Conservation (phyloP, 129 eudicot species). For the Flaveria ramosissima region DNA sequence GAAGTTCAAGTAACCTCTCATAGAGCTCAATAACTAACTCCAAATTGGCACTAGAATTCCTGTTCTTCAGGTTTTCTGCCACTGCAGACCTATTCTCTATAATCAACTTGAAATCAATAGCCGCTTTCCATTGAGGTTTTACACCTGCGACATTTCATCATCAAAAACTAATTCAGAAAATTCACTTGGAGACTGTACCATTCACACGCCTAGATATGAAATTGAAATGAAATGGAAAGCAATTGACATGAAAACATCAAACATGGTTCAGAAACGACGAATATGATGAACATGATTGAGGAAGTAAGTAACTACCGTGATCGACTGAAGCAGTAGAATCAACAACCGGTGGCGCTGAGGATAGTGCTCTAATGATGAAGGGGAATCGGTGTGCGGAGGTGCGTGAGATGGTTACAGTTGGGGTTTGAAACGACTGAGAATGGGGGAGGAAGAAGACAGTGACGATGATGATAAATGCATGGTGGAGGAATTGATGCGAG, state of each 20-base stretch:
- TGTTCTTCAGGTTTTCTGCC: conserved; percentile 62
- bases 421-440: conserved; percentile 41
- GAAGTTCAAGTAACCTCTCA: conserved; percentile 59
- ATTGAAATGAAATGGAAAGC: not conserved
- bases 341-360: conserved; percentile 33
- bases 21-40: conserved; percentile 77
- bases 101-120: conserved; percentile 92
- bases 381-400: conserved; percentile 31
- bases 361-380: conserved; percentile 37
- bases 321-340: conserved; percentile 28
- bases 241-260: not conserved
- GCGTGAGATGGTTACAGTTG: conserved; percentile 23
- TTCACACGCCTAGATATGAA: not conserved
- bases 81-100: conserved; percentile 70
- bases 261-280: not conserved
- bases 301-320: conserved; percentile 11
- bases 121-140: conserved; percentile 90
- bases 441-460: conserved; percentile 24
- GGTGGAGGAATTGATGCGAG: conserved; percentile 47
- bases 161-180: not conserved
- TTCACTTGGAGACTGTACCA: not conserved
- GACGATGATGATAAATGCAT: conserved; percentile 19
- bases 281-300: not conserved
- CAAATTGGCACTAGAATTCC: conserved; percentile 78
- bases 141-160: conserved; percentile 33